phyloP scores from a whole-genome alignment of 106 monocot genomes.

The Acorus calamus region DNA sequence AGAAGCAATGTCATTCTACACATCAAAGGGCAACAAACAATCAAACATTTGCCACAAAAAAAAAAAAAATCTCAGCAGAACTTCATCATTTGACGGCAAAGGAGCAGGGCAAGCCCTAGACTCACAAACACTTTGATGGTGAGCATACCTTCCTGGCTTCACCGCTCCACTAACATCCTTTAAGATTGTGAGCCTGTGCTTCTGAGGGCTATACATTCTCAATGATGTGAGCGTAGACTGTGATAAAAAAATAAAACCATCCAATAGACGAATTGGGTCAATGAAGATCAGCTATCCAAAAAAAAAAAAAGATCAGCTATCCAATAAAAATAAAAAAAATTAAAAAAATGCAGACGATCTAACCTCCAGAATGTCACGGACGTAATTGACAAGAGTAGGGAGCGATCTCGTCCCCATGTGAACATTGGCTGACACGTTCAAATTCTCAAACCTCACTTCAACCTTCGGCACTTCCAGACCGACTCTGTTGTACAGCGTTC shows the following conservation, averaged over 20 bases:
- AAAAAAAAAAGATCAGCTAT: no score
- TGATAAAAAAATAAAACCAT: background rate
- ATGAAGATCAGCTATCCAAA: no score
- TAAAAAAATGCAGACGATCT: no score
- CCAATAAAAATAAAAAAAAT: no score
- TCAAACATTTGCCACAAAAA: background rate
- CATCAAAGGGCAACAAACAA: no score
- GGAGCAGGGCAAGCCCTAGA: no score
- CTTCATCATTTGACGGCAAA: no score
- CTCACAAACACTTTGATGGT: no score
- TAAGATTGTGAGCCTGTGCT: conserved; percentile 31
- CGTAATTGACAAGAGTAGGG: conserved; percentile 39
- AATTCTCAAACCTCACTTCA: conserved; percentile 32
- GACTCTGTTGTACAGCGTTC: conserved; percentile 9
- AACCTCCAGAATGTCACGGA: conserved; percentile 27
- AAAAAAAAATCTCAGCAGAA: background rate
- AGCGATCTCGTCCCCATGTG: conserved; percentile 30
- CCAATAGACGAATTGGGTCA: background rate
- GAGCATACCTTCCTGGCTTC: conserved; percentile 36
- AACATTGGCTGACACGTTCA: conserved; percentile 36
- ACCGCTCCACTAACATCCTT: conserved; percentile 33
- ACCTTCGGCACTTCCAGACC: conserved; percentile 45
- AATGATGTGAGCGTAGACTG: conserved; percentile 18
- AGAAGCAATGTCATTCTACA: conserved; percentile 46
- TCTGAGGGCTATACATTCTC: conserved; percentile 20